These are phyloP conservation scores for Zelonia costaricensis DNA, from an alignment of 208 protist species.

Conservation along the genomic window DNA sequence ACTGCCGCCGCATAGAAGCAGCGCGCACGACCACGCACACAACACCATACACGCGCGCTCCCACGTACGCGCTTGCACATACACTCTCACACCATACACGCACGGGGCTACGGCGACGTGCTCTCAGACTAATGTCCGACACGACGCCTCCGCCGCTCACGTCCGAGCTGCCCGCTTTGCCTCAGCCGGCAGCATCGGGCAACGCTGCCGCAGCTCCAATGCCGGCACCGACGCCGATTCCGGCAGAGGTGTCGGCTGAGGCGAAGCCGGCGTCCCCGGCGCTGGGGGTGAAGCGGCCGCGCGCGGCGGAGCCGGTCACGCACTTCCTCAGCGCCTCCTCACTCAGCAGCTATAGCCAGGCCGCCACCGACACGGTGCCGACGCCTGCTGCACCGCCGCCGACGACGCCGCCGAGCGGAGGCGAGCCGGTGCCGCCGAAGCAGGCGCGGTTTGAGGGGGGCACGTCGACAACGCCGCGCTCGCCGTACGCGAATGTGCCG, in stretches of 20 bases:
- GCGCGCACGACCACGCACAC: no score
- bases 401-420: constrained; percentile 1
- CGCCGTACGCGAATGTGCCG: constrained; percentile 24
- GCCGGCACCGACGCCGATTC: not conserved
- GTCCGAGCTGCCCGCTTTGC: no score
- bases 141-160: no score
- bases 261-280: not conserved
- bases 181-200: no score
- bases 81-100: no score
- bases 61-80: no score
- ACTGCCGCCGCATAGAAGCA: no score
- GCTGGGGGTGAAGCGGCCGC: constrained; percentile 37
- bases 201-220: no score
- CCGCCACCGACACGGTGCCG: not conserved
- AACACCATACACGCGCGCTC: no score
- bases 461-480: constrained; percentile 16
- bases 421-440: constrained; percentile 9
- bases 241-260: not conserved
- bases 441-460: constrained; percentile 11
- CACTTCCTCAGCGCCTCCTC: constrained; percentile 17
- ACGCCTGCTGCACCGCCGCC: not conserved
- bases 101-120: no score
- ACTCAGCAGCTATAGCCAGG: not conserved
- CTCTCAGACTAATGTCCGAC: no score
- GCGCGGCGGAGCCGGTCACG: constrained; percentile 23